These are phyloP conservation scores for Leishmania tarentolae DNA, from an alignment of 208 protist species.

Conservation along the genomic window DNA sequence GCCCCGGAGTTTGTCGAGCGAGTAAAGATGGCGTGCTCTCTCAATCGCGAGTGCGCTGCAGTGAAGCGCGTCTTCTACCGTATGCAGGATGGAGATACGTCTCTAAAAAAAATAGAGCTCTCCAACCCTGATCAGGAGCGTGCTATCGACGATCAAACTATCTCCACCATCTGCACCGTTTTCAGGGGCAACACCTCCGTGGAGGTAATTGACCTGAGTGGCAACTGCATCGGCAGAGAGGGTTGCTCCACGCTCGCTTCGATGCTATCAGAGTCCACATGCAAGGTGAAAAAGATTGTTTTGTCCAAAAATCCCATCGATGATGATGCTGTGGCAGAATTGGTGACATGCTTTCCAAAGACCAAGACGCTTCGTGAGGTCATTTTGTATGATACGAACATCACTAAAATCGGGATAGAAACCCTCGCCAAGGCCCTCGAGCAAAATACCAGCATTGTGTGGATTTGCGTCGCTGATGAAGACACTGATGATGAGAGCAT, in stretches of 20 bases:
- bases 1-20: conserved; percentile 27
- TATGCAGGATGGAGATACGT: conserved; percentile 54
- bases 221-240: conserved; percentile 59
- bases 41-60: conserved; percentile 71
- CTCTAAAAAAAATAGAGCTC: conserved; percentile 57
- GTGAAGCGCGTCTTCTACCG: conserved; percentile 71
- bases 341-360: conserved; percentile 55
- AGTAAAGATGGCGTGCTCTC: conserved; percentile 59
- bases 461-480: conserved; percentile 39
- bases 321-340: conserved; percentile 47
- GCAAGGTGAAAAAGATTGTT: conserved; percentile 45
- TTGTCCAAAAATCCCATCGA: conserved; percentile 70
- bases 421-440: conserved; percentile 63
- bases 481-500: conserved; percentile 8
- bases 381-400: conserved; percentile 54
- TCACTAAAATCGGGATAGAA: conserved; percentile 53
- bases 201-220: conserved; percentile 46
- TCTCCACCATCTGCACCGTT: conserved; percentile 60
- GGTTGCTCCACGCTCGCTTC: conserved; percentile 59
- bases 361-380: conserved; percentile 61
- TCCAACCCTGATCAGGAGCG: conserved; percentile 33
- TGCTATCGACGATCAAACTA: conserved; percentile 64
- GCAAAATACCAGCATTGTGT: conserved; percentile 51
- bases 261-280: conserved; percentile 44
- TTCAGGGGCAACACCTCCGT: conserved; percentile 52